Evolutionary conservation across 2,329 filamentous ascomycete species (phyloP).

Genomic region (Atkinsonella texensis): DNA sequence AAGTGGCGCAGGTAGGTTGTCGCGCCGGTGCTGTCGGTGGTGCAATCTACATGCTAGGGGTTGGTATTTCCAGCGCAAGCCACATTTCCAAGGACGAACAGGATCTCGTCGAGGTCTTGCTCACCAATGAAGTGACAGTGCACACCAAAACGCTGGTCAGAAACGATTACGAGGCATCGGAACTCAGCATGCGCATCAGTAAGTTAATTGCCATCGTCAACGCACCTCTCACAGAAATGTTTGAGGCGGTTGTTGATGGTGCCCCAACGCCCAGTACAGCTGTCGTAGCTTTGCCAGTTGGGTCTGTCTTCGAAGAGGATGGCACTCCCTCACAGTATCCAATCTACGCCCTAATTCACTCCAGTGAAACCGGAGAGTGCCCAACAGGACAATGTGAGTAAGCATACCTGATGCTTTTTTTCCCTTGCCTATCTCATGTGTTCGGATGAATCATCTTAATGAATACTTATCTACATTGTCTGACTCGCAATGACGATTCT

Average conservation of each 20-base stretch:
- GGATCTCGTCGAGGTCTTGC: constrained; percentile 29
- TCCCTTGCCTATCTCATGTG: constrained; percentile 23
- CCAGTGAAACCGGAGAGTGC: constrained; percentile 87
- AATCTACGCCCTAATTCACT: constrained; percentile 59
- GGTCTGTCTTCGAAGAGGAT: constrained; percentile 26
- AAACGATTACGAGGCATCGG: constrained; percentile 21
- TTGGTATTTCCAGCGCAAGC: constrained; percentile 39
- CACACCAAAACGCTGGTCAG: constrained; percentile 42
- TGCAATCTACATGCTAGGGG: constrained; percentile 75
- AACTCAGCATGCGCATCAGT: constrained; percentile 29
- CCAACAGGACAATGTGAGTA: constrained; percentile 80
- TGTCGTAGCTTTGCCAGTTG: constrained; percentile 52
- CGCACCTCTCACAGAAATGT: constrained; percentile 52
- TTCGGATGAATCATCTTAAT: constrained; percentile 69
- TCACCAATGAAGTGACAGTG: constrained; percentile 47
- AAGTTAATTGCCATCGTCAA: constrained; percentile 59
- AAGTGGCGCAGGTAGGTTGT: constrained; percentile 84
- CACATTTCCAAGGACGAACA: constrained; percentile 10
- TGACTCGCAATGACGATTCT: constrained; percentile 80
- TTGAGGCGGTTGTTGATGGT: constrained; percentile 61
- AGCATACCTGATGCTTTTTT: constrained; percentile 8
- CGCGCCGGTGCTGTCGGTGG: constrained; percentile 85
- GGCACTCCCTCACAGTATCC: constrained; percentile 30
- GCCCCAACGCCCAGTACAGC: constrained; percentile 64
- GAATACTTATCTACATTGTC: constrained; percentile 99